Conservation (phyloP, 768 basidiomycete species). For the Chiua virens region DNA sequence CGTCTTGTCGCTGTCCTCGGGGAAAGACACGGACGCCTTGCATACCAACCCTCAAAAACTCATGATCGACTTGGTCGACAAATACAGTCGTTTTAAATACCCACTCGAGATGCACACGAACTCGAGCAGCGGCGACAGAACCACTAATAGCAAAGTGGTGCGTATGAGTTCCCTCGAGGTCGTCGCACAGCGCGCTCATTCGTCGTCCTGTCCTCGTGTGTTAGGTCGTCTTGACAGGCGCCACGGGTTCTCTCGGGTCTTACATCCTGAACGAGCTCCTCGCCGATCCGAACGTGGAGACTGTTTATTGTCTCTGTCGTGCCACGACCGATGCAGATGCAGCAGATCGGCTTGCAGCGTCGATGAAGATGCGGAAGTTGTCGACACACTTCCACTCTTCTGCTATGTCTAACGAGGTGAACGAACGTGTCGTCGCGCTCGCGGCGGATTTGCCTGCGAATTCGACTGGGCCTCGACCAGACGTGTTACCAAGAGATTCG, state of each 20-base stretch:
- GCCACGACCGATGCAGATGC: conserved; percentile 47
- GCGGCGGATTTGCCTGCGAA: conserved; percentile 43
- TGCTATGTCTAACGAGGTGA: background rate
- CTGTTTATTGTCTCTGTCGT: conserved; percentile 52
- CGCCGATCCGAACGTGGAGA: conserved; percentile 34
- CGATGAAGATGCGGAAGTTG: conserved; percentile 39
- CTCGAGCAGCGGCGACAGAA: conserved; percentile 9
- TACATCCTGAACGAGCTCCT: conserved; percentile 50
- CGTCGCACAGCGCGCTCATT: background rate
- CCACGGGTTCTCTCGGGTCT: conserved; percentile 55
- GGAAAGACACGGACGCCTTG: conserved; percentile 19
- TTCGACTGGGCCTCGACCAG: conserved; percentile 41
- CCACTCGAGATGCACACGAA: background rate
- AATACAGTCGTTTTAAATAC: conserved; percentile 29
- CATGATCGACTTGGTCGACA: conserved; percentile 49
- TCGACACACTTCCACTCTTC: conserved; percentile 6
- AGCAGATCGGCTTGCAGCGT: conserved; percentile 38
- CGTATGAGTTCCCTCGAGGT: background rate
- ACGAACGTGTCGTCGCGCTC: conserved; percentile 37
- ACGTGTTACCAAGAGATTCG: conserved; percentile 38
- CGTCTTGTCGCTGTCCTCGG: conserved; percentile 36
- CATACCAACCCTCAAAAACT: conserved; percentile 33
- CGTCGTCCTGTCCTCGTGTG: background rate
- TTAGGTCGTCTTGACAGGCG: conserved; percentile 46
- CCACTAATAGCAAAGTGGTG: conserved; percentile 15